These are phyloP conservation scores for Oryza punctata DNA, from an alignment of 176 grass and related monocot genomes.

Conservation along the genomic window DNA sequence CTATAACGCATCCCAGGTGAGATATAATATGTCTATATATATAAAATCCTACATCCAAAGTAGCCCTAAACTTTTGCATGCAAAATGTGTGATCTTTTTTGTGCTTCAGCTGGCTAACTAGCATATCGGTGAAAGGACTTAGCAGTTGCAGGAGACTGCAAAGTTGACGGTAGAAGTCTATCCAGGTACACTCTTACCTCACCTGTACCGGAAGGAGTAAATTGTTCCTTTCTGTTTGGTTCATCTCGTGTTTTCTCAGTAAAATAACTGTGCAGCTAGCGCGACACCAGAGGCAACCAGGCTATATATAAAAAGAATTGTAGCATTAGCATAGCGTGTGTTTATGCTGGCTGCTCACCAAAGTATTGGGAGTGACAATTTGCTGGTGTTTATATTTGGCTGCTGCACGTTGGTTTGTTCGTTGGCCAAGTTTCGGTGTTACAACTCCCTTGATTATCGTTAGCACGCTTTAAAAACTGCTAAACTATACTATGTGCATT, in stretches of 20 bases:
- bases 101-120: too few relatives aligned
- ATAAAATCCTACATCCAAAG: neutral
- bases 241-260: neutral
- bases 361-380: neutral
- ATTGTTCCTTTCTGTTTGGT: neutral
- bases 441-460: too few relatives aligned
- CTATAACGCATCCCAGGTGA: too few relatives aligned
- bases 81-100: neutral
- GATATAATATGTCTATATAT: too few relatives aligned
- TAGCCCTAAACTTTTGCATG: neutral
- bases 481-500: too few relatives aligned
- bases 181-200: neutral
- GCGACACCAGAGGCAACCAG: neutral
- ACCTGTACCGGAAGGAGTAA: neutral
- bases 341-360: neutral
- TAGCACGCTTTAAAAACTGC: too few relatives aligned
- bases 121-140: too few relatives aligned
- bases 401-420: neutral
- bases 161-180: too few relatives aligned
- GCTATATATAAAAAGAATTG: neutral
- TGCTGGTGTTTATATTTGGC: neutral
- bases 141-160: neutral
- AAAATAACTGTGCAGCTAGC: neutral
- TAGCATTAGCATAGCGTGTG: neutral
- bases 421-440: too few relatives aligned